These are phyloP conservation scores for Paraglomus brasilianum DNA, from an alignment of 192 early-diverging fungal species.

Conservation along the genomic window DNA sequence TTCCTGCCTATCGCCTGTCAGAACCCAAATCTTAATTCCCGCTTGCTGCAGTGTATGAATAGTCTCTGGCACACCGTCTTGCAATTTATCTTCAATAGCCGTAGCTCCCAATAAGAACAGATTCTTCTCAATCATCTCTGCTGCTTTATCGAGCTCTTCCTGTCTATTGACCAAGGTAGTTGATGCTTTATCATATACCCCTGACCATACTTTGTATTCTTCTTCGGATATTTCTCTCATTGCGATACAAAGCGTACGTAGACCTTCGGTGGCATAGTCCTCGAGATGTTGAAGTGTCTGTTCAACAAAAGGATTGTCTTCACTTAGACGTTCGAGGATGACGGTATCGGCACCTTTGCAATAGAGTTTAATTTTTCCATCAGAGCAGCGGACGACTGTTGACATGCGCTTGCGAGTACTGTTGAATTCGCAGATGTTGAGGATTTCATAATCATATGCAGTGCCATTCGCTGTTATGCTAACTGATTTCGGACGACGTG, in stretches of 20 bases:
- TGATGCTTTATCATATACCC: constrained; percentile 81
- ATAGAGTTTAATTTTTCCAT: constrained; percentile 86
- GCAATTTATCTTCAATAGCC: constrained; percentile 97
- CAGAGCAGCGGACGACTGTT: constrained; percentile 81
- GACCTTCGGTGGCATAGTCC: constrained; percentile 94
- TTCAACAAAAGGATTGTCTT: constrained; percentile 70
- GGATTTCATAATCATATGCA: constrained; percentile 79
- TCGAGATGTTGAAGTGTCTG: constrained; percentile 76
- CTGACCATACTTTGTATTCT: constrained; percentile 83
- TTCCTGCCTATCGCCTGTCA: constrained; percentile 98
- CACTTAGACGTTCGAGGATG: constrained; percentile 84
- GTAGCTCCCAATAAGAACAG: constrained; percentile 92
- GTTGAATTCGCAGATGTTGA: constrained; percentile 98
- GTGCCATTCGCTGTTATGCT: constrained; percentile 44
- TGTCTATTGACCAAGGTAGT: constrained; percentile 89
- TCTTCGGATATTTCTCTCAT: constrained; percentile 88
- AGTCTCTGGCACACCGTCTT: constrained; percentile 98
- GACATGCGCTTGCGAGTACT: constrained; percentile 99
- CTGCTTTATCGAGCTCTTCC: constrained; percentile 86
- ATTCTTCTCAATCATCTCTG: constrained; percentile 94
- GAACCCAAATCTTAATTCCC: constrained; percentile 95
- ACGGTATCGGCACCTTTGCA: constrained; percentile 99
- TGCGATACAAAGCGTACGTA: constrained; percentile 94
- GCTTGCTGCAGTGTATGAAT: constrained; percentile 94
- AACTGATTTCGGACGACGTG: constrained; percentile 60